Evolutionary conservation across 2,329 filamentous ascomycete species (phyloP), one percentile per base, ranked within the genome.

Genomic region (Fusarium domesticum): DNA sequence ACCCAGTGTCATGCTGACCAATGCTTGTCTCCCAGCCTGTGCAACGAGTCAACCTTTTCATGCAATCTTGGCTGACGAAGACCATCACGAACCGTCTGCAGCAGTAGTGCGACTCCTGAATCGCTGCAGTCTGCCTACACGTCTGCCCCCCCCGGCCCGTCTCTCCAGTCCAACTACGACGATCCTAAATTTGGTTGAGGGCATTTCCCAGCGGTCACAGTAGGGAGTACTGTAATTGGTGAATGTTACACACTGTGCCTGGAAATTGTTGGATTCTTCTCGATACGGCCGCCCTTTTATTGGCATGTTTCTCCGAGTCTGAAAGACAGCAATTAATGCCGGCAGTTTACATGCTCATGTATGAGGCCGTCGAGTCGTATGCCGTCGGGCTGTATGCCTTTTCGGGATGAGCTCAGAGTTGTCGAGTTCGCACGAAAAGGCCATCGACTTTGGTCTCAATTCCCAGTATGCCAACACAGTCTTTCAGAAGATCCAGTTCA

Each of bases 81-180:
- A 55, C 42, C 28, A 39, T 35, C 42, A 34, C 33, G 32, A 35
- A 50, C 39, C 43, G 42, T 35, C 51, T 36, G 43, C 42, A 45
- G 37, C 42, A 33, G 38, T 31, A 20, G 37, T 31, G 33, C 41
- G 30, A 25, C 17, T 19, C n/a, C 43, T 43, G 17, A 14, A 8
- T 16, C 47, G 43, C 44, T 18, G 17, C 36, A 42, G 47, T 56
- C 47, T 42, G 50, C 53, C 53, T 55, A 36, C 30, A 31, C 40
- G 42, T 56, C 53, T 54, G 53, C 53, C 53, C 23, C 7, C 7
- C 47, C 47, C 45, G 42, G 48, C 25, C 43, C 38, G 46, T 43
- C 34, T 35, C 41, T 33, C 44, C 43, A 53, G 36, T 32, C 35
- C 43, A 35, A 18, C 38, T 19, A 37, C 34, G 18, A 48, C 37